Evolutionary conservation across 768 basidiomycete species (phyloP), one percentile per base, ranked within the genome.

Genomic region (Russula sp.): DNA sequence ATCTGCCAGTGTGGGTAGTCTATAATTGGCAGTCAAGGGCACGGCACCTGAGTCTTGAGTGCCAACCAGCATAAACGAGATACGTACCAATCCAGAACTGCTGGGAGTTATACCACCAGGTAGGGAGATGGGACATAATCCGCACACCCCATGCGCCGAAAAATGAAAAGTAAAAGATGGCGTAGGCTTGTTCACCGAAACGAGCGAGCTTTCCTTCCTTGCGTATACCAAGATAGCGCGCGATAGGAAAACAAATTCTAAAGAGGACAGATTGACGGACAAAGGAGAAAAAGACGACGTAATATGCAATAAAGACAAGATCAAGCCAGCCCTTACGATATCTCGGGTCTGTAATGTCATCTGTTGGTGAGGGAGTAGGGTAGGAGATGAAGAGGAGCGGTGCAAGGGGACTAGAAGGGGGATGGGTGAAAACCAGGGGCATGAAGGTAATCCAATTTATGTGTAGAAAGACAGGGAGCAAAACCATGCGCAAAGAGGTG

Each of bases 141-240:
- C 81, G 80, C 50, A 86, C 77, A 32, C 97, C 96, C 80, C 88
- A 87, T 3, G 76, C 69, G 8, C 90, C 87, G 66, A 86, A 86
- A 65, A 84, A 59, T 1, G 77, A 68, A 68, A 92, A 95, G 74
- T 98, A 99, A 14, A 91, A 66, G 50, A 91, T 55, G 0, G 94
- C 91, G 73, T 99, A 97, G 0, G 84, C 85, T 71, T 96, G 96
- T 76, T 99, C 96, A 20, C 86, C 90, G 70, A 98, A 98, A 40
- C 96, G 79, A 59, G 86, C 84, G 14, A 94, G 73, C 73, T 95
- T 97, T 27, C 71, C 71, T 62, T 75, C 73, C 65, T 79, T 84
- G 70, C 77, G 82, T 54, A 99, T 81, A 2, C 94, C 89, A 59
- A 88, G 85, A 62, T 80, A 78, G 39, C 77, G 80, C 0, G 88